Evolutionary conservation across 768 basidiomycete genomes (phyloP).

Genomic region (Amanita pallidorosea): DNA sequence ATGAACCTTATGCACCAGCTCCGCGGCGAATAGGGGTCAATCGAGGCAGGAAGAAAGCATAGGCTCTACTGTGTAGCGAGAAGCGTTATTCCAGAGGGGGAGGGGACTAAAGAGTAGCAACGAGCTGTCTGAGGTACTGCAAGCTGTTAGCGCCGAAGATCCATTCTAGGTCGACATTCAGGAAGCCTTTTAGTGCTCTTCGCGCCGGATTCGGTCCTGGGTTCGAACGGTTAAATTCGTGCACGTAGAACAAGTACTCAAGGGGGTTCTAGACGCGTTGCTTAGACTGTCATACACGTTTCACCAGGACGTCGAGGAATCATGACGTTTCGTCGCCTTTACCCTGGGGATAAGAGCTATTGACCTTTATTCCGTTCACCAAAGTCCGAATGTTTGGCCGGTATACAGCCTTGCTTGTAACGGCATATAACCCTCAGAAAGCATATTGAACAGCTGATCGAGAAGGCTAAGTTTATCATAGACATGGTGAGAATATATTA

Average conservation of each 20-base stretch:
- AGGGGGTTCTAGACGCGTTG: background rate
- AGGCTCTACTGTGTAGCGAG: background rate
- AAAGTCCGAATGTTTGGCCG: background rate
- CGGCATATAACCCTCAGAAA: background rate
- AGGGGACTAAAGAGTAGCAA: background rate
- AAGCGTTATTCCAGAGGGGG: background rate
- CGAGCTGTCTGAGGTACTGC: slow-evolving; percentile 4
- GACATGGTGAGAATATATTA: background rate
- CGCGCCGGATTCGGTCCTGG: background rate
- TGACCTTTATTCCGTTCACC: background rate
- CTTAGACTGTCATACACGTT: background rate
- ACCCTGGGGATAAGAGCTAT: background rate
- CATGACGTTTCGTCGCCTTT: background rate
- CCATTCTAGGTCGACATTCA: background rate
- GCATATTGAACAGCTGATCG: background rate
- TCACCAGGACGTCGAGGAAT: background rate
- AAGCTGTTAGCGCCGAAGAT: background rate
- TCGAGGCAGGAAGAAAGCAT: background rate
- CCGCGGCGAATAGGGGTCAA: slow-evolving; percentile 1
- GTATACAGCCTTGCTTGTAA: background rate
- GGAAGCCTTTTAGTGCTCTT: background rate
- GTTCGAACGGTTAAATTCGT: background rate
- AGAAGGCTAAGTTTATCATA: background rate
- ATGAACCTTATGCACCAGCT: background rate
- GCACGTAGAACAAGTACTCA: background rate